phyloP scores from a whole-genome alignment of 2,329 filamentous ascomycete species.

The Tolypocladium tundrense region DNA sequence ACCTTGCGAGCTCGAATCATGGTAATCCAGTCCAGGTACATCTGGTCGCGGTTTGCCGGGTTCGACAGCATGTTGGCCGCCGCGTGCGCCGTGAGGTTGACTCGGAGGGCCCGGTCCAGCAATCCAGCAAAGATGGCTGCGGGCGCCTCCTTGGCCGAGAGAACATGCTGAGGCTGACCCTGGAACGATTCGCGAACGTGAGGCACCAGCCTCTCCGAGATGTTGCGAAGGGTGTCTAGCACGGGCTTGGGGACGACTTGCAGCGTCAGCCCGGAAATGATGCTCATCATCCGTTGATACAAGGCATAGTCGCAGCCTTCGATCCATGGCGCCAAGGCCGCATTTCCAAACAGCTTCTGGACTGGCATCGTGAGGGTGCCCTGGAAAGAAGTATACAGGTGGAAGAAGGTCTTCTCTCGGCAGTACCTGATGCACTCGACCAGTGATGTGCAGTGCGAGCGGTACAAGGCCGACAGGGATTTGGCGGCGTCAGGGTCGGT shows the following conservation, averaged over 20 bases:
- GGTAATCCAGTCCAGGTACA: constrained; percentile 86
- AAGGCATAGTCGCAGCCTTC: constrained; percentile 91
- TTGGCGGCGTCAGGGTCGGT: constrained; percentile 83
- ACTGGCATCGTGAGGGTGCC: constrained; percentile 95
- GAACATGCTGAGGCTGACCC: constrained; percentile 73
- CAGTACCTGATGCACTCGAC: constrained; percentile 94
- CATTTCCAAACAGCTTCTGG: constrained; percentile 79
- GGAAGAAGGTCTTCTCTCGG: constrained; percentile 94
- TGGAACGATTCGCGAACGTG: constrained; percentile 83
- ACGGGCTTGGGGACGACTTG: constrained; percentile 87
- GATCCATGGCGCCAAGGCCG: constrained; percentile 80
- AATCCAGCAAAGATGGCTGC: constrained; percentile 82
- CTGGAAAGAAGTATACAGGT: constrained; percentile 88
- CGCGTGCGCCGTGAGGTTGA: constrained; percentile 88
- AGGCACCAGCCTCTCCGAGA: constrained; percentile 68
- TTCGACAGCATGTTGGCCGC: constrained; percentile 88
- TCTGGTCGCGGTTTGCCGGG: constrained; percentile 80
- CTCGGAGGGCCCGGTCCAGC: constrained; percentile 75
- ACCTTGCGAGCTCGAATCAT: constrained; percentile 53
- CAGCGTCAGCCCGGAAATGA: constrained; percentile 77
- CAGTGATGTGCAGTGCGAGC: constrained; percentile 88
- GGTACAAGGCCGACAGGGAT: constrained; percentile 77
- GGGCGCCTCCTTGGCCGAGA: constrained; percentile 77
- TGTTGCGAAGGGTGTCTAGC: constrained; percentile 75
- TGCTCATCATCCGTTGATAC: constrained; percentile 94